phyloP scores from a whole-genome alignment of 257 asterid genomes.

The Solanum clarkiae region DNA sequence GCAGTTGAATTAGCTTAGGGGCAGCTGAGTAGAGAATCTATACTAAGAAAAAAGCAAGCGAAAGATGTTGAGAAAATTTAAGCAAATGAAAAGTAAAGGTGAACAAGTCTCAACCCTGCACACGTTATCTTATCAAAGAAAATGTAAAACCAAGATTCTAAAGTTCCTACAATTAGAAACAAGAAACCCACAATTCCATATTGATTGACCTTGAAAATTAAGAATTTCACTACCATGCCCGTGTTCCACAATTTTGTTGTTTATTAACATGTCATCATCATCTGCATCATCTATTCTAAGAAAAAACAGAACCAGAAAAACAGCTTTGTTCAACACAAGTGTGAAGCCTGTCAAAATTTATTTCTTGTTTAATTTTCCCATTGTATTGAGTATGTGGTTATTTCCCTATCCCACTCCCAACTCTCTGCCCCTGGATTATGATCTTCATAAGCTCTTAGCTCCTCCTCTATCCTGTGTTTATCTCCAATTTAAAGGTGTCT shows the following conservation, averaged over 20 bases:
- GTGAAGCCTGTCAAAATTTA: background rate
- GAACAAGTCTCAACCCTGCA: background rate
- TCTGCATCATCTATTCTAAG: background rate
- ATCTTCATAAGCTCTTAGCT: background rate
- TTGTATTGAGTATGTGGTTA: background rate
- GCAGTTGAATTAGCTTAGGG: background rate
- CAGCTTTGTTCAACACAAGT: background rate
- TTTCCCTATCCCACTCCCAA: background rate
- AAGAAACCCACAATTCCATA: background rate
- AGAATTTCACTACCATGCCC: background rate
- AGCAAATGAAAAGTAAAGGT: background rate
- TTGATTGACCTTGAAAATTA: background rate
- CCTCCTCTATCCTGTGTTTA: background rate
- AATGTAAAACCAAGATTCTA: background rate
- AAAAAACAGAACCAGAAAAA: background rate
- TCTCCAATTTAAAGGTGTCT: background rate
- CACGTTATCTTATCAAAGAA: background rate
- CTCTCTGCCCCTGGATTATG: background rate
- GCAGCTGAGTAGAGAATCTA: background rate
- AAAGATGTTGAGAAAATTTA: background rate
- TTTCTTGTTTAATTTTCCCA: background rate
- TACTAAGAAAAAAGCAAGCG: background rate
- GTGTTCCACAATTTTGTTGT: background rate
- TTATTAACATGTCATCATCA: background rate
- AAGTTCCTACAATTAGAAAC: background rate